Evolutionary conservation across 805 yeast species (phyloP).

Genomic region (Kodamaea hsintzibuensis): DNA sequence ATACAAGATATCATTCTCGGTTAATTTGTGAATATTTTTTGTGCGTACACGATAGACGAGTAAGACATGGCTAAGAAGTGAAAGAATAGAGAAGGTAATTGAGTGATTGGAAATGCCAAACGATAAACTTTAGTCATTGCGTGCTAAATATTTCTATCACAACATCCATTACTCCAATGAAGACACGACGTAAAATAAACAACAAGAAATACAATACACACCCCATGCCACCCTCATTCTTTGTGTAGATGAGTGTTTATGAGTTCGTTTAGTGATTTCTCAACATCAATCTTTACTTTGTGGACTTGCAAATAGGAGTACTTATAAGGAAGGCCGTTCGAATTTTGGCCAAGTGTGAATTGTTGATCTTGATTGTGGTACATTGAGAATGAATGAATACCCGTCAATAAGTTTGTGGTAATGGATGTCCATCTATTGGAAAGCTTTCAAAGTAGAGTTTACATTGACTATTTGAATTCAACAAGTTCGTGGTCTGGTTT

Average conservation of each 20-base stretch:
- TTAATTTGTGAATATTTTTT: background rate
- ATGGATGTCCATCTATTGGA: background rate
- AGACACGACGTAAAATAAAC: background rate
- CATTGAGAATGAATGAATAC: background rate
- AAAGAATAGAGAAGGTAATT: background rate
- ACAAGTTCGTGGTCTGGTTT: background rate
- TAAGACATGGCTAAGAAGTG: background rate
- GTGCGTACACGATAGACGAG: background rate
- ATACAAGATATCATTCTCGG: background rate
- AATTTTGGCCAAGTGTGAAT: background rate
- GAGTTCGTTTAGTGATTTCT: background rate
- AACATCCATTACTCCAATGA: background rate
- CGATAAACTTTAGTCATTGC: background rate
- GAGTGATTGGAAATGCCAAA: background rate
- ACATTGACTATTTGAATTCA: background rate
- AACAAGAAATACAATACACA: background rate
- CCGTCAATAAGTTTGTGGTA: background rate
- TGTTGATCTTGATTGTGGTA: background rate
- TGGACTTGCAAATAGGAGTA: background rate
- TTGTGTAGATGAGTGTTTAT: background rate
- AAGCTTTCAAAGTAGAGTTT: background rate
- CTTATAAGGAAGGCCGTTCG: background rate
- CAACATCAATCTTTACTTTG: background rate
- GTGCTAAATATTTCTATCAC: background rate
- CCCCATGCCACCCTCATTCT: background rate